Evolutionary conservation across 2,329 filamentous ascomycete genomes (phyloP), one percentile per base, ranked within the genome.

Genomic region (Apiospora arundinis): DNA sequence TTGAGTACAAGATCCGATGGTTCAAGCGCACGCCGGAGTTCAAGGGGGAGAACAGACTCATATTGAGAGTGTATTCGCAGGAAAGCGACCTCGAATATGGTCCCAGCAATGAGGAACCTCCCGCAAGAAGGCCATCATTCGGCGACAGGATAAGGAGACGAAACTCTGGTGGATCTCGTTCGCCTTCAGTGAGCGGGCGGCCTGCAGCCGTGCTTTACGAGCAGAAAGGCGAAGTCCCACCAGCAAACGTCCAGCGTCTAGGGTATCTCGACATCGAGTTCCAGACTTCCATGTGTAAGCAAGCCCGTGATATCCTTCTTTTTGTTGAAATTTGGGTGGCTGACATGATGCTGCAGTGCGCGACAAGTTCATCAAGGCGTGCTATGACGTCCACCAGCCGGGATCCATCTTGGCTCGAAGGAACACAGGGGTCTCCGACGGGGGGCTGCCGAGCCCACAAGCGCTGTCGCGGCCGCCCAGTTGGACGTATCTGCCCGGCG

Each of bases 251-350:
- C 40, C 73, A 65, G 65, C 72, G 67, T 16, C 60, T 75, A 4
- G 73, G 73, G n/a, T 70, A 73, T 63, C 71, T 77, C 14, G 75
- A 77, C 12, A 74, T 77, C 16, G 74, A 77, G 28, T 77, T 77
- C 42, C 63, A 72, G 40, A 72, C 68, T 28, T 44, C 71, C 16
- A 70, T 72, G 18, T 67, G 75, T 75, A 48, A 74, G 74, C 40
- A 23, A 18, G 4, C 7, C 18, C 11, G 44, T 4, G 21, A 7
- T 21, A 45, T 3, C 23, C 3, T 4, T 32, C 52, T 21, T 16
- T 21, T 7, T 11, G 11, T 25, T 44, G 12, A 12, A 18, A n/a
- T 14, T 23, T 37, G 8, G 52, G 25, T 7, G 56, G 21, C 56
- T 63, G 32, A 14, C 9, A 14, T 44, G 37, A 71, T 9, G 6